A percentile compares a stretch with the other conserved stretches of the same genome.
These are phyloP conservation scores for Suillus decipiens DNA, from an alignment of 768 basidiomycete species.

Conservation along the genomic window DNA sequence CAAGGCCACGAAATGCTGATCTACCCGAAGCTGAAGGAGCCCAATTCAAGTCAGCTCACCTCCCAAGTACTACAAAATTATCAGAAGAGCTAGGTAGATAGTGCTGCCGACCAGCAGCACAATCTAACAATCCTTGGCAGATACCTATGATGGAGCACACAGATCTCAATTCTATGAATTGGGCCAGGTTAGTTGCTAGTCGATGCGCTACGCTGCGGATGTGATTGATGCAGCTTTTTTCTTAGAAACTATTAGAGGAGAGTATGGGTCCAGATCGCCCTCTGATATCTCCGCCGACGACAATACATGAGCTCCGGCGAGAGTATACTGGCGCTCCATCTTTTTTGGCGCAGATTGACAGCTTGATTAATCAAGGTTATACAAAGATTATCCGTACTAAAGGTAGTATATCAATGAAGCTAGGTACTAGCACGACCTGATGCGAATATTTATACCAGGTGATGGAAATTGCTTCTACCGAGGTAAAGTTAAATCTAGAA, in stretches of 20 bases:
- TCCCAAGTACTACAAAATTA: neutral
- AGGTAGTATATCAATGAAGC: slow-evolving; percentile 45
- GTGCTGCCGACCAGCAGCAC: neutral
- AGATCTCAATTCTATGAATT: slow-evolving; percentile 38
- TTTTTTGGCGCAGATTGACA: slow-evolving; percentile 78
- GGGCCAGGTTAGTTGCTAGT: slow-evolving; percentile 35
- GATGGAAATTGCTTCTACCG: slow-evolving; percentile 94
- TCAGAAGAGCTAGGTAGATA: neutral
- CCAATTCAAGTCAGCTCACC: neutral
- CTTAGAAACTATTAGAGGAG: slow-evolving; percentile 42
- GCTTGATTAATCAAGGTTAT: slow-evolving; percentile 64
- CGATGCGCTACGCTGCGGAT: neutral
- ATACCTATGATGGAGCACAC: slow-evolving; percentile 10
- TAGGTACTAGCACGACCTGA: slow-evolving; percentile 1
- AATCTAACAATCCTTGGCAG: neutral
- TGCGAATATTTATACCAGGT: slow-evolving; percentile 41
- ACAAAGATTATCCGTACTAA: slow-evolving; percentile 65
- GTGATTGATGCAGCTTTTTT: neutral
- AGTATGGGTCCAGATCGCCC: slow-evolving; percentile 43
- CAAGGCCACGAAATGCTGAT: neutral
- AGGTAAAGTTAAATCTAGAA: slow-evolving; percentile 47
- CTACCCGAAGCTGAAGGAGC: neutral
- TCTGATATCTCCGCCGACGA: slow-evolving; percentile 54
- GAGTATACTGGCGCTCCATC: slow-evolving; percentile 64
- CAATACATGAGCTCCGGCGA: slow-evolving; percentile 54